A percentile compares a stretch with the other conserved stretches of the same genome.
Evolutionary conservation across 2,329 filamentous ascomycete species (phyloP).

Genomic region (Sclerotinia trifoliorum): DNA sequence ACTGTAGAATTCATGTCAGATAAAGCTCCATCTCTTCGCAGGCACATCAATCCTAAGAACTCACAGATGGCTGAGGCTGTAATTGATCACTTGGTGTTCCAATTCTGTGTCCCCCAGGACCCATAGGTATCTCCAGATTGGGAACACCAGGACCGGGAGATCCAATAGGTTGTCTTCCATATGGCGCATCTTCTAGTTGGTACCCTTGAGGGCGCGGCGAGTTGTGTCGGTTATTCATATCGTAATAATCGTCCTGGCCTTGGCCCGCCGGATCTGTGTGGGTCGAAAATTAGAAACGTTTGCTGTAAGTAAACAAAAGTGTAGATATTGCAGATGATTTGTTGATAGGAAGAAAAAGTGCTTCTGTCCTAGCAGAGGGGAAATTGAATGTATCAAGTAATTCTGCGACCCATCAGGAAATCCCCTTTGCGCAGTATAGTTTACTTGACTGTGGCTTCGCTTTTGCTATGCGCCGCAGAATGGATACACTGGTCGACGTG

Average conservation of each 20-base stretch:
- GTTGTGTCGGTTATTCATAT: conserved; percentile 52
- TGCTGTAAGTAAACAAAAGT: conserved; percentile 24
- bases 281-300: conserved; percentile 30
- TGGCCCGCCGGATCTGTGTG: conserved; percentile 35
- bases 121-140: conserved; percentile 69
- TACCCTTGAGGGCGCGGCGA: conserved; percentile 80
- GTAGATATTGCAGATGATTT: conserved; percentile 25
- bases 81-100: conserved; percentile 71
- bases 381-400: not conserved
- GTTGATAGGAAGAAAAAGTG: conserved; percentile 18
- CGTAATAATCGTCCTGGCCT: conserved; percentile 59
- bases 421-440: not conserved
- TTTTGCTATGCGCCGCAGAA: conserved; percentile 2
- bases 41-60: conserved; percentile 41
- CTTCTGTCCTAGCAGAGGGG: conserved; percentile 34
- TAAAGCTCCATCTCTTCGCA: not conserved
- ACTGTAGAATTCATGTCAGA: conserved; percentile 46
- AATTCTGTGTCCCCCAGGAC: conserved; percentile 51
- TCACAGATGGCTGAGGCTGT: conserved; percentile 79
- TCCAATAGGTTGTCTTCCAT: conserved; percentile 32
- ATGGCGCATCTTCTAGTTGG: conserved; percentile 67
- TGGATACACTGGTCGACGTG: not conserved
- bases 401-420: conserved; percentile 7
- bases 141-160: conserved; percentile 40
- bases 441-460: not conserved